Conservation (phyloP, 1,139 yeast species). For the Sugiyamaella sp. region DNA sequence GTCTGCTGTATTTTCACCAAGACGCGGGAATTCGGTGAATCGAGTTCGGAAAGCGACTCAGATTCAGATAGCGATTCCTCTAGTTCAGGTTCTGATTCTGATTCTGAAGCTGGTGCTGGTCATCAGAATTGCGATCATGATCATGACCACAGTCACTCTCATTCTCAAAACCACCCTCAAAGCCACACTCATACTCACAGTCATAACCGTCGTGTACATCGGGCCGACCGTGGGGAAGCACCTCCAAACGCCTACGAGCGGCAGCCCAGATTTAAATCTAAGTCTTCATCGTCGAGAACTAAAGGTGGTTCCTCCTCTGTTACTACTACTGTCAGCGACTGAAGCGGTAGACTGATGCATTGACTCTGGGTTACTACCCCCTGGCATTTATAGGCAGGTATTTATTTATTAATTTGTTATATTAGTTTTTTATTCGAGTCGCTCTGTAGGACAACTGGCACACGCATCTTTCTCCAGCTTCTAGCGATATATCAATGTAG, state of each 20-base stretch:
- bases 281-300: background rate
- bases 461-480: too few relatives aligned
- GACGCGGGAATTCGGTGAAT: constrained; percentile 69
- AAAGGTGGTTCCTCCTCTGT: constrained; percentile 6
- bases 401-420: background rate
- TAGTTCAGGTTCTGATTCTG: constrained; percentile 28
- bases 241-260: constrained; percentile 46
- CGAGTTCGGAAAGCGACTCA: constrained; percentile 48
- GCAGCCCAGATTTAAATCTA: constrained; percentile 24
- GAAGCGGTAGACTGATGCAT: background rate
- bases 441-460: too few relatives aligned
- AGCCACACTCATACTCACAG: constrained; percentile 1
- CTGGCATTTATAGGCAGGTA: too few relatives aligned
- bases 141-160: background rate
- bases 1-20: constrained; percentile 96
- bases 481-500: too few relatives aligned
- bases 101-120: constrained; percentile 20
- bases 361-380: too few relatives aligned
- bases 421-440: too few relatives aligned
- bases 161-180: constrained; percentile 1
- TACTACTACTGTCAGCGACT: constrained; percentile 9
- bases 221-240: constrained; percentile 23
- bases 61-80: constrained; percentile 47
- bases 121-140: constrained; percentile 22
- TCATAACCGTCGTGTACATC: constrained; percentile 22